Evolutionary conservation across 2,329 filamentous ascomycete species (phyloP), one percentile per base, ranked within the genome.

Genomic region (Gyromitra esculenta): DNA sequence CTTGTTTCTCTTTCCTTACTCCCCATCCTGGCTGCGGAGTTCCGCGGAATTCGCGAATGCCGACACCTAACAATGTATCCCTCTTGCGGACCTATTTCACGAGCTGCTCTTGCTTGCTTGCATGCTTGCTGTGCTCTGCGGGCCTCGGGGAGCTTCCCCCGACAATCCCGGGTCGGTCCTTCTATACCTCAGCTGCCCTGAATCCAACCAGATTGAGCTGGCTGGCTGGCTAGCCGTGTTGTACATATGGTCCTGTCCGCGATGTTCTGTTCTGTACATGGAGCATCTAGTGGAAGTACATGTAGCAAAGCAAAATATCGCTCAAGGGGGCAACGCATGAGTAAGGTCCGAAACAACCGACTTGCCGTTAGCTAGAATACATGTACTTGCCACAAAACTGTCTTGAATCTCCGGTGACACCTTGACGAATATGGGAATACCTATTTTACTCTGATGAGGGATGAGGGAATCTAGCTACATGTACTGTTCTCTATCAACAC

Each of bases 291-390:
- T n/a, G 31, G 35, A 31, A 41, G 21, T 54, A 31, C 25, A 31
- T 31, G 25, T 31, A 31, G 25, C 2, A 31, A 2, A 25, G 21
- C 35, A 54, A 64, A 75, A 70, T 60, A 69, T 75, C 72, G 59
- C 72, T 75, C 72, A 75, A 63, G 57, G 65, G 48, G 63, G 50
- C 39, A 48, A 45, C 31, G 35, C 15, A 52, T 37, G 54, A 57
- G 7, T 25, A 7, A 15, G 48, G 35, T 37, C 60, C 69, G 69
- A 72, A 72, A 72, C 60, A 64, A 64, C 57, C 39, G 39, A 37
- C 37, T 45, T 57, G 15, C 54, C 45, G 37, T 65, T 35, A 64
- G 48, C 57, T 52, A n/a, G 65, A 68, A 8, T 45, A 64, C 35
- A 35, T 31, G 25, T 45, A 64, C 35, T 48, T 31, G 25, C 56